These are phyloP conservation scores for Macrolepiota dolichaula DNA, from an alignment of 768 basidiomycete genomes.

Conservation along the genomic window DNA sequence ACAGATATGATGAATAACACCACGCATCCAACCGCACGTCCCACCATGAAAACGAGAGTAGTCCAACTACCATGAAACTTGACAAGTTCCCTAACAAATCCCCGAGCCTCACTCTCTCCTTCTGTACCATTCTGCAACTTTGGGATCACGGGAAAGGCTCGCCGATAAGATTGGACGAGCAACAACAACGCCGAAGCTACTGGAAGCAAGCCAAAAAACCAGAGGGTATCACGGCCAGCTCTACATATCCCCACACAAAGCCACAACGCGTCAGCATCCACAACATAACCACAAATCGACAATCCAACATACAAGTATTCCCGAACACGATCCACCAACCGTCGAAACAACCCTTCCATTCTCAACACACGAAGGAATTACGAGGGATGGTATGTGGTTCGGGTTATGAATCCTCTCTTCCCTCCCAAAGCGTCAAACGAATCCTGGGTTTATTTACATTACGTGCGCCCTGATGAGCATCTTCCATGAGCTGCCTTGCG, in stretches of 20 bases:
- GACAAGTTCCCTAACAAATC: slow-evolving; percentile 26
- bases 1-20: slow-evolving; percentile 30
- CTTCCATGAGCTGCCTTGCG: too few relatives aligned
- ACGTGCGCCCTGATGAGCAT: too few relatives aligned
- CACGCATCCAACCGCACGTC: slow-evolving; percentile 43
- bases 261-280: background rate
- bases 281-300: background rate
- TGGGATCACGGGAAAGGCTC: background rate
- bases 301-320: background rate
- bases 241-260: background rate
- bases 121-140: background rate
- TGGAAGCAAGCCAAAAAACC: slow-evolving; percentile 1
- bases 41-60: slow-evolving; percentile 45
- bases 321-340: background rate
- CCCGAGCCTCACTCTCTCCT: background rate
- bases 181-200: background rate
- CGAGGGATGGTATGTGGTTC: too few relatives aligned
- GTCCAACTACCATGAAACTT: slow-evolving; percentile 40
- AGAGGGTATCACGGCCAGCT: background rate
- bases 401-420: too few relatives aligned
- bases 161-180: background rate
- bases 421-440: too few relatives aligned
- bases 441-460: too few relatives aligned
- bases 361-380: too few relatives aligned
- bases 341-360: background rate